These are phyloP conservation scores for Fagopyrum esculentum DNA, from an alignment of 148 eudicot genomes.

Conservation along the genomic window DNA sequence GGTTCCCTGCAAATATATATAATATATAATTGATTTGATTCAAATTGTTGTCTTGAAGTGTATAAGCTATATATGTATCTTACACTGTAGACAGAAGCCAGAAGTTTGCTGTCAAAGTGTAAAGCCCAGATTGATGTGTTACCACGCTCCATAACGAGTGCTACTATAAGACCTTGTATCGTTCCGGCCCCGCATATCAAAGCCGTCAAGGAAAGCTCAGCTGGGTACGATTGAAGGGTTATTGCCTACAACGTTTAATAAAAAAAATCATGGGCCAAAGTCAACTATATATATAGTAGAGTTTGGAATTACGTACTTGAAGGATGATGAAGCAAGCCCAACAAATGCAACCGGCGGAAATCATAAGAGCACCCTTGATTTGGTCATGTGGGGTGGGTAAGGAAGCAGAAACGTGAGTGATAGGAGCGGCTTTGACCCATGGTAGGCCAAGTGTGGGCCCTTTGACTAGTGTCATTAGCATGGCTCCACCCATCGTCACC, in stretches of 20 bases:
- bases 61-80: constrained; percentile 10
- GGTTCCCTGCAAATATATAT: constrained; percentile 42
- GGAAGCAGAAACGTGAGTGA: background rate
- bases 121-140: constrained; percentile 58
- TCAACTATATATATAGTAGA: too few species aligned
- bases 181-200: constrained; percentile 58
- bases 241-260: constrained; percentile 33
- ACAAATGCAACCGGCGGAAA: constrained; percentile 46
- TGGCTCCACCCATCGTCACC: constrained; percentile 12
- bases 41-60: background rate
- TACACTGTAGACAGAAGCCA: constrained; percentile 62
- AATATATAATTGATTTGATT: background rate
- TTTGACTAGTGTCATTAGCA: constrained; percentile 7
- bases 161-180: constrained; percentile 41
- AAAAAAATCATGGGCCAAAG: background rate
- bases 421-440: background rate
- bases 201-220: constrained; percentile 65
- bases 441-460: constrained; percentile 1
- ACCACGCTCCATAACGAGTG: constrained; percentile 44
- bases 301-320: background rate
- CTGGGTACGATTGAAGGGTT: constrained; percentile 67
- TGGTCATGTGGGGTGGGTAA: constrained; percentile 23
- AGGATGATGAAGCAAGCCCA: constrained; percentile 36
- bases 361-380: constrained; percentile 66
- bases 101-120: constrained; percentile 44